Base-by-base conservation (phyloP, 2,329 filamentous ascomycete species). In the Phoma sp. region DNA sequence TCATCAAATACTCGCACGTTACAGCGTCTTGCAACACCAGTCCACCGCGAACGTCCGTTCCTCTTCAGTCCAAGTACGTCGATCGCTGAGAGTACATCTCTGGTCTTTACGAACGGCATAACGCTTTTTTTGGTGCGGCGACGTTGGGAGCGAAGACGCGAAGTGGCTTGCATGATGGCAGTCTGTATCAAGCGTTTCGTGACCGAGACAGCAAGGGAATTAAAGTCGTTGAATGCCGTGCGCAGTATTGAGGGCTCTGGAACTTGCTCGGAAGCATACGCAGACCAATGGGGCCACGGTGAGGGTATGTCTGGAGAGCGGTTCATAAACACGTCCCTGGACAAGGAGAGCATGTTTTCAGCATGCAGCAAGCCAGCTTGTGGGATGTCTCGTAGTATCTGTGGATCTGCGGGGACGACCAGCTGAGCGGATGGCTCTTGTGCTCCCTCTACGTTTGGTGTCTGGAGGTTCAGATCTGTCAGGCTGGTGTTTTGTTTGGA, bases 201-300 rank as follows among this genome's bases (percentile, higher is more conserved):
- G 13, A 95, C 62, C 48, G 84, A 89, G 1, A 89, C 72, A 0
- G 84, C 80, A 2, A 96, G 74, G 8, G 84, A 84, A 66, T 92
- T 82, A 39, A 96, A 88, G 63, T 95, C 91, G 5, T 85, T 82
- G n/a, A 96, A 82, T 0, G 90, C 87, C 1, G 90, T 92, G 6
- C 87, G 84, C 62, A 89, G 87, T 21, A 96, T 84, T 0, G 88
- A 85, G 0, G 92, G 92, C 3, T 79, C 79, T 51, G 48, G 44
- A 7, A 64, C 59, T 19, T 66, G 50, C 8, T 69, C 68, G 1
- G 65, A 66, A 4, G 49, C 58, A 21, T 67, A 65, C 31, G 64
- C 60, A 8, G 62, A 63, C 78, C 79, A 65, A 38, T 74, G 69
- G 12, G 62, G 62, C 62, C 64, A 71, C 4, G 64, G 69, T 54